Evolutionary conservation across 2,329 filamentous ascomycete species (phyloP), one percentile per base, ranked within the genome.

Genomic region (Ceratocystis cubensis): DNA sequence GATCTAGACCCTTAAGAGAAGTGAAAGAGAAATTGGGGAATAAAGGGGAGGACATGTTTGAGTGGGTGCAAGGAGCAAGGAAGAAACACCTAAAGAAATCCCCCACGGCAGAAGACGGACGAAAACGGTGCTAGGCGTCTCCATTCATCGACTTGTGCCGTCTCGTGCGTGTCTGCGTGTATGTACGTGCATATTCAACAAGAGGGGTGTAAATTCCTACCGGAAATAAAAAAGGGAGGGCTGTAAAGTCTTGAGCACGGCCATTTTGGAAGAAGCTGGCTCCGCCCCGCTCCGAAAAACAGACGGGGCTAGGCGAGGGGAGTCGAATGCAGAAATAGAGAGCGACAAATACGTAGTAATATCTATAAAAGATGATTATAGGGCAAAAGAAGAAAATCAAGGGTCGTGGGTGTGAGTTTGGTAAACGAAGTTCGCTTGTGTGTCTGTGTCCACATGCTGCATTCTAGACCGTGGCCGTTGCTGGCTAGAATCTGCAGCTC

Each of bases 391-490:
- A 57, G 22, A 15, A 30, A 57, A 33, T 3, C 15, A 57, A 33
- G 20, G 22, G 20, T 57, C 22, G n/a, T 20, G 53, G 28, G 53
- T 30, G 25, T 48, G 17, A 7, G 48, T 10, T 20, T 53, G n/a
- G 48, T 53, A 53, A 53, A 53, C 48, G 48, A 53, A 25, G 48
- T 25, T 53, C n/a, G n/a, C n/a, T 22, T n/a, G 46, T 48, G 17
- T 48, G 46, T 22, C n/a, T 53, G 22, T 53, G 48, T 22, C 48
- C 48, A 53, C n/a, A 22, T 53, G 48, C 20, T 10, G 20, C 20
- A 53, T 53, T 53, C 48, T 53, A 53, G 48, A 53, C 48, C n/a
- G 20, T 53, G 48, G 48, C n/a, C 48, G 48, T 25, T 53, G n/a
- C 1, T 22, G 10, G 48, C 17, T 25, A 10, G n/a, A 22, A 22